phyloP scores from a whole-genome alignment of 352 stramenopile species.

The Pythium biforme region DNA sequence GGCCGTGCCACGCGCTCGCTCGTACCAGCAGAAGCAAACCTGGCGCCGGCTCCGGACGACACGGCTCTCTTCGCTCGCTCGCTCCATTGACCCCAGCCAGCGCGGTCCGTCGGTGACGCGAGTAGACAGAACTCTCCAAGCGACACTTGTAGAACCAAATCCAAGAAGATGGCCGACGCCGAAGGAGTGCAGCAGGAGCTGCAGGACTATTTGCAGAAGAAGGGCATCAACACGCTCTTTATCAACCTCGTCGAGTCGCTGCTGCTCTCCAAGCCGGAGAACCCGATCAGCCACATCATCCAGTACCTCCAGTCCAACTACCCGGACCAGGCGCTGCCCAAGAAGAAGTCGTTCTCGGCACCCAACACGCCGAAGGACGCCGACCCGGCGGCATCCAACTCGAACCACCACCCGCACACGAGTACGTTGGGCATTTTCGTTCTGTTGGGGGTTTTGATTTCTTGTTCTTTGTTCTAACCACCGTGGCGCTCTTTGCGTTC shows the following conservation, averaged over 20 bases:
- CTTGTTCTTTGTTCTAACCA: background rate
- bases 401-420: conserved; percentile 24
- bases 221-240: conserved; percentile 92
- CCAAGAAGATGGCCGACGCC: conserved; percentile 65
- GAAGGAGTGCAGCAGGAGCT: conserved; percentile 89
- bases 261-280: conserved; percentile 87
- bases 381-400: conserved; percentile 35
- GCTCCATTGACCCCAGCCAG: background rate
- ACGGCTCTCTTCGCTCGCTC: background rate
- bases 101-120: background rate
- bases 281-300: conserved; percentile 88
- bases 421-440: conserved; percentile 18
- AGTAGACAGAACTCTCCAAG: background rate
- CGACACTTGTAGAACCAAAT: background rate
- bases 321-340: conserved; percentile 67
- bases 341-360: conserved; percentile 35
- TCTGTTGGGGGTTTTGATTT: background rate
- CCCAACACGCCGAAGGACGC: conserved; percentile 33
- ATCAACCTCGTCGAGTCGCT: conserved; percentile 92
- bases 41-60: background rate
- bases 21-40: conserved; percentile 7
- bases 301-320: conserved; percentile 89
- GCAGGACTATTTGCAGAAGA: conserved; percentile 90
- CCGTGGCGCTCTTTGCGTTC: background rate
- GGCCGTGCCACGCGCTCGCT: conserved; percentile 1